phyloP scores from a whole-genome alignment of 1,284 basidiomycete genomes.

The Puccinia brachypodii region DNA sequence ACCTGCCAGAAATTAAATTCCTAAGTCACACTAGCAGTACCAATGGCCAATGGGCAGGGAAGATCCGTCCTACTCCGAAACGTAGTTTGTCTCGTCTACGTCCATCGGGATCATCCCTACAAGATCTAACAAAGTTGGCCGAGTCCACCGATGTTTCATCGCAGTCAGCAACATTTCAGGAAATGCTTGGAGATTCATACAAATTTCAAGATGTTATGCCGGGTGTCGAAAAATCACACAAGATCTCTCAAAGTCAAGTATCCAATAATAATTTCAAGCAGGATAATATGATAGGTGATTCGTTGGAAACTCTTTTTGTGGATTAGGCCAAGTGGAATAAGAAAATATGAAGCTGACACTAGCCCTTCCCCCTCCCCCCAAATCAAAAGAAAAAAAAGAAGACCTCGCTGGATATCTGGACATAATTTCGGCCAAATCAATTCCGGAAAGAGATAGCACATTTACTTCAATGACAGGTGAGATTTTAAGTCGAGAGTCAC shows the following conservation, averaged over 20 bases:
- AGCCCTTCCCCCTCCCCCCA: no score
- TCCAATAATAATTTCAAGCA: not conserved
- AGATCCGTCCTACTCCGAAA: not conserved
- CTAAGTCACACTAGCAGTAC: not conserved
- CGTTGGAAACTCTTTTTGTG: no score
- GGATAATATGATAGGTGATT: no score
- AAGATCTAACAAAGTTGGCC: not conserved
- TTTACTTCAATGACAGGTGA: not conserved
- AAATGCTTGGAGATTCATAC: not conserved
- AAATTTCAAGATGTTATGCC: not conserved
- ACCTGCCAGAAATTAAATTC: not conserved
- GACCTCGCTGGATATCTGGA: not conserved
- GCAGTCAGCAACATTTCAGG: not conserved
- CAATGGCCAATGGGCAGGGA: not conserved
- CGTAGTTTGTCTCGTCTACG: not conserved
- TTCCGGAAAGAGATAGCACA: not conserved
- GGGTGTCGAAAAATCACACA: not conserved
- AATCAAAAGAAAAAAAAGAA: no score
- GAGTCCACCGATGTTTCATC: not conserved
- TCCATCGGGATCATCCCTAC: not conserved
- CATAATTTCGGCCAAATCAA: not conserved
- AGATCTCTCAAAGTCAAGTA: not conserved
- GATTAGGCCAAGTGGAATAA: no score
- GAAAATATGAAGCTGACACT: no score
- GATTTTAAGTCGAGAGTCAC: not conserved